These are phyloP conservation scores for Falciphora oryzae DNA, from an alignment of 2,329 filamentous ascomycete species.

Conservation along the genomic window DNA sequence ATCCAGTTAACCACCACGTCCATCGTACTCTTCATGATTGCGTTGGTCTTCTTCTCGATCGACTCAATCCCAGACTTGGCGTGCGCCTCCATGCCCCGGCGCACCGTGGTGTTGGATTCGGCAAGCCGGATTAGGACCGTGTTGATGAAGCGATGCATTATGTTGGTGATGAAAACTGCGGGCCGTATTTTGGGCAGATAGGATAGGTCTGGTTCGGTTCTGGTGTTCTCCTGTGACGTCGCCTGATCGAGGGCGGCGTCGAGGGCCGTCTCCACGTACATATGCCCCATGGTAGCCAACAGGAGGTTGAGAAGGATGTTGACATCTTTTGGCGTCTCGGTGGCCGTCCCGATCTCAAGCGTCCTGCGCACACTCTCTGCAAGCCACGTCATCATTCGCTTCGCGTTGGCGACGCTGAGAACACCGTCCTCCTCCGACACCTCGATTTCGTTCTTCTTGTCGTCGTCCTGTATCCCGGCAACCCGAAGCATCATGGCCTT, in stretches of 20 bases:
- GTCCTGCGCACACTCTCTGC: constrained; percentile 90
- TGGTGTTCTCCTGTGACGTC: constrained; percentile 68
- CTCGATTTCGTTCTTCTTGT: constrained; percentile 79
- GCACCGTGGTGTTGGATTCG: constrained; percentile 82
- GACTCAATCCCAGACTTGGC: constrained; percentile 66
- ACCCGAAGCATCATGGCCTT: constrained; percentile 87
- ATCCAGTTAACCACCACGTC: constrained; percentile 73
- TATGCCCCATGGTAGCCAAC: constrained; percentile 80
- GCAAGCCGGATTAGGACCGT: constrained; percentile 88
- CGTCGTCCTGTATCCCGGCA: constrained; percentile 73
- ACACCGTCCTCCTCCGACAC: constrained; percentile 85
- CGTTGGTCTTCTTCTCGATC: constrained; percentile 78
- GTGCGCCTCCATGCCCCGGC: constrained; percentile 82
- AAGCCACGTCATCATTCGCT: constrained; percentile 96
- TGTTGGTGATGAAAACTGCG: constrained; percentile 81
- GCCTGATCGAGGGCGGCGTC: constrained; percentile 70
- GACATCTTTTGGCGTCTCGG: constrained; percentile 91
- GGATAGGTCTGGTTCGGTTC: constrained; percentile 78
- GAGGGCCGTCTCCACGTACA: constrained; percentile 63
- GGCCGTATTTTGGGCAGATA: constrained; percentile 76
- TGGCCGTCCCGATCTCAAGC: constrained; percentile 80
- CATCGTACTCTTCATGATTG: constrained; percentile 50
- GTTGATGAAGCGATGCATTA: constrained; percentile 88
- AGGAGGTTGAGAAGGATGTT: constrained; percentile 77
- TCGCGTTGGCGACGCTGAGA: constrained; percentile 79